Evolutionary conservation across 352 stramenopile genomes (phyloP).

Genomic region (Phytopythium kandeliae): DNA sequence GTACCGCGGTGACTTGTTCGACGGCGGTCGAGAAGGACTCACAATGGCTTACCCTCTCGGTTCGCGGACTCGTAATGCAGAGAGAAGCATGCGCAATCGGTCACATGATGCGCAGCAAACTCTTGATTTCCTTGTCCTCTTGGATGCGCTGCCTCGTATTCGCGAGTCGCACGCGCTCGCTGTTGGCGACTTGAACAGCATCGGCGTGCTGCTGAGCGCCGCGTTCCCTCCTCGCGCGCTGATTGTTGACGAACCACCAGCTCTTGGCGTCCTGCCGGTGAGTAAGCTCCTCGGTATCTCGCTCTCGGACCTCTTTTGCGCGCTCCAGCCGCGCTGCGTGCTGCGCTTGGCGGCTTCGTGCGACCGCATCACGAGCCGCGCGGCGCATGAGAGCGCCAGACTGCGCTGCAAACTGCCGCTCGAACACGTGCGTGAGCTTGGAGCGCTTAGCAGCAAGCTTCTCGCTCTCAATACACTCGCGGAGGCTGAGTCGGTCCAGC

Average conservation of each 20-base stretch:
- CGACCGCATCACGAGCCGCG: slow-evolving; percentile 39
- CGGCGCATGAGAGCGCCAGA: slow-evolving; percentile 61
- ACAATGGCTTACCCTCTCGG: too few relatives aligned
- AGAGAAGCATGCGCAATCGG: not conserved
- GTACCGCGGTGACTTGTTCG: too few relatives aligned
- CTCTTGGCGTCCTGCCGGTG: slow-evolving; percentile 58
- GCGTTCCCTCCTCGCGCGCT: slow-evolving; percentile 28
- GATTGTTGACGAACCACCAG: slow-evolving; percentile 62
- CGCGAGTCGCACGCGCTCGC: slow-evolving; percentile 14
- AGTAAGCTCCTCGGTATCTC: slow-evolving; percentile 28
- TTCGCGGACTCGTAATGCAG: too few relatives aligned
- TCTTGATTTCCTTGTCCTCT: slow-evolving; percentile 70
- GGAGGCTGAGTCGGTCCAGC: slow-evolving; percentile 34
- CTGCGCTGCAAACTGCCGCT: slow-evolving; percentile 46
- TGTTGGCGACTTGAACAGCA: slow-evolving; percentile 17
- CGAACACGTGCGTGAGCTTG: slow-evolving; percentile 48
- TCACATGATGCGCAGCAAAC: slow-evolving; percentile 54
- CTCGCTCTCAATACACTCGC: slow-evolving; percentile 41
- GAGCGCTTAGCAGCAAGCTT: slow-evolving; percentile 27
- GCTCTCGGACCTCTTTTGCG: slow-evolving; percentile 14
- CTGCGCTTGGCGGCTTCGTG: slow-evolving; percentile 1
- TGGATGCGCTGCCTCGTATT: slow-evolving; percentile 32
- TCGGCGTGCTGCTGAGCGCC: slow-evolving; percentile 17
- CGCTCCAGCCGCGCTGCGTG: slow-evolving; percentile 26
- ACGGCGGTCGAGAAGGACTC: too few relatives aligned